Evolutionary conservation across 306 rosid genomes (phyloP), one percentile per base, ranked within the genome.

Genomic region (Albizia julibrissin): DNA sequence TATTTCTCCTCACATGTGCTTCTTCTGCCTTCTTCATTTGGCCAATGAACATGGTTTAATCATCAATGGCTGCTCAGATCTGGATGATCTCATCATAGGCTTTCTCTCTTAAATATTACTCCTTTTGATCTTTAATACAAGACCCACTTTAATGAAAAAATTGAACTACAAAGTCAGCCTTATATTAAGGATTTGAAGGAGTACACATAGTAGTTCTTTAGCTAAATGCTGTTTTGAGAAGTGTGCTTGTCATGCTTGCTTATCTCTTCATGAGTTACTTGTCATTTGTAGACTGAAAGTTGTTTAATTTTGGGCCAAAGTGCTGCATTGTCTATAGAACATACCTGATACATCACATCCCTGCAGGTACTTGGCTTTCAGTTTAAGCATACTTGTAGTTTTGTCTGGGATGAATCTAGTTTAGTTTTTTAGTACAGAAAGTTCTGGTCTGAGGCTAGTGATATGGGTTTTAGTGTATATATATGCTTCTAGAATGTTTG

Each of bases 1-100:
- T 12, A 69, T 69, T 54, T 40, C 52, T 69, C 74, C 74, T 69
- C 74, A 40, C 4, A 40, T 40, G 52, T 69, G 74, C 52, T 69
- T 69, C 46, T 5, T 69, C 50, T 40, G 74, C 74, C 54, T 69
- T 22, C 74, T 69, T 69, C 74, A 42, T 69, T 40, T 69, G 33
- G 77, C 77, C 77, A 31, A 49, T 18, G 44, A 73, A 72, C 77
- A 46, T 29, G 42, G 77, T 27, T 72, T 72, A 7, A 15, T 10
- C 62, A 72, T 72, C 43, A 18, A 47, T 27, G 77, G 26, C 54
- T 72, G 62, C 77, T 43, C 76, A 24, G 76, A 26, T 24, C 39
- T 72, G 42, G 77, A 72, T 47, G 62, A 72, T 72, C 77, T 72
- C 61, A 27, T 10, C 42, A 72, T 47, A 46, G 10, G 62, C 19